phyloP scores from a whole-genome alignment of 805 yeast species.

The Saccharomycopsis synnaedendra region DNA sequence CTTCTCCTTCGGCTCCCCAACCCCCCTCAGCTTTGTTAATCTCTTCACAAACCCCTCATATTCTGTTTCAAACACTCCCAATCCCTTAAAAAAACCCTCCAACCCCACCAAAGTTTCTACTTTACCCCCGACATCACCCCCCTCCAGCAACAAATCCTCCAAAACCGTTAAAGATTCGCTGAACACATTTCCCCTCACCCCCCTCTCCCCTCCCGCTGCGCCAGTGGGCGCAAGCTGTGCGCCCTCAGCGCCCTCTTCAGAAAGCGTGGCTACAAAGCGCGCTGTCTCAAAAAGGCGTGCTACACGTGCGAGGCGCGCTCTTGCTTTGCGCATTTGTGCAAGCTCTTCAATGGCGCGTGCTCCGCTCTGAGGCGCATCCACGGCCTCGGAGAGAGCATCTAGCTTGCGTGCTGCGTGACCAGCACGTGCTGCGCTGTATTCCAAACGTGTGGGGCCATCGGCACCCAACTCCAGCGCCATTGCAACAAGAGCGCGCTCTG shows the following conservation, averaged over 20 bases:
- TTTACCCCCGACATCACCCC: conserved; percentile 3
- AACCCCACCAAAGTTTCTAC: conserved; percentile 11
- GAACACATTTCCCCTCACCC: neutral
- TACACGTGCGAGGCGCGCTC: conserved; percentile 3
- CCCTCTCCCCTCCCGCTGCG: neutral
- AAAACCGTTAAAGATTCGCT: neutral
- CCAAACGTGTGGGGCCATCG: too few species aligned
- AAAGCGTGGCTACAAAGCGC: conserved; percentile 13
- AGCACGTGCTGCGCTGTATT: too few species aligned
- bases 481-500: too few species aligned
- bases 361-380: too few species aligned
- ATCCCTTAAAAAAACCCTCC: conserved; percentile 8
- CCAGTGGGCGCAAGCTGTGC: conserved; percentile 5
- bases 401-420: too few species aligned
- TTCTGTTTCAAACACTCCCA: conserved; percentile 4
- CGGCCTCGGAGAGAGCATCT: too few species aligned
- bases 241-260: neutral
- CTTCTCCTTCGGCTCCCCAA: too few species aligned
- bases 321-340: conserved; percentile 3
- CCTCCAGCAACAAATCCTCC: neutral
- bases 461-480: too few species aligned
- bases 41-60: conserved; percentile 7
- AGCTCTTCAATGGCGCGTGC: conserved; percentile 2
- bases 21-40: neutral
- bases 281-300: conserved; percentile 13